Evolutionary conservation across 208 protist species (phyloP), one percentile per base, ranked within the genome.

Genomic region (Trypanosoma mega): DNA sequence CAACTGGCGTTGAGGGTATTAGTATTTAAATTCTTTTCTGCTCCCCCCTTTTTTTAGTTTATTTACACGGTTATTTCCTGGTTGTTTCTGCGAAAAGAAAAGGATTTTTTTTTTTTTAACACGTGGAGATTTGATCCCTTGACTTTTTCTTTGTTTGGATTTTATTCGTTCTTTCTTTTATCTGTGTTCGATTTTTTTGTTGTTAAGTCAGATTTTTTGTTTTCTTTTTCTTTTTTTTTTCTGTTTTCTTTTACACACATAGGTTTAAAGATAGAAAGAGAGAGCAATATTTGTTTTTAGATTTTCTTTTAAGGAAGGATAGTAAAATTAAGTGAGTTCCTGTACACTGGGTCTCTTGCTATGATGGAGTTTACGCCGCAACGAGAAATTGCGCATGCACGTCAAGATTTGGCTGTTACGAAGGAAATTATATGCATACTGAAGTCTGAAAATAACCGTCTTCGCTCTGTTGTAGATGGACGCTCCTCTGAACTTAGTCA

Each of bases 1-100:
- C 76, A 1, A 52, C 60, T 2, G 83, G 83, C 8, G 62, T 87
- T 20, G 23, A 51, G 11, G 21, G 39, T 1, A 56, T 67, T 27
- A 20, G 27, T 39, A 53, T 67, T 59, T 67, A 59, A 33, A n/a
- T 52, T 4, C 18, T 52, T 33, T 33, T 27, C 18, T 33, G 7
- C 20, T 34, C 9, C 9, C 33, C 9, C 3, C 3, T 52, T 34
- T 26, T 26, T 33, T 58, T 9, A 24, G 8, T 58, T 9, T 46
- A 30, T 23, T 46, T 16, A 36, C 7, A 50, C 16, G 47, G 8
- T 60, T 47, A 48, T 1, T 60, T 58, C 20, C 31, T 57, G 20
- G 34, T 45, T 33, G 43, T 44, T 44, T 27, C 9, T 51, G 24
- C 34, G 36, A 30, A 41, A 5, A 26, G 48, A 3, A 43, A 43